These are phyloP conservation scores for Diaporthe velutina DNA, from an alignment of 2,329 filamentous ascomycete genomes.

Conservation along the genomic window DNA sequence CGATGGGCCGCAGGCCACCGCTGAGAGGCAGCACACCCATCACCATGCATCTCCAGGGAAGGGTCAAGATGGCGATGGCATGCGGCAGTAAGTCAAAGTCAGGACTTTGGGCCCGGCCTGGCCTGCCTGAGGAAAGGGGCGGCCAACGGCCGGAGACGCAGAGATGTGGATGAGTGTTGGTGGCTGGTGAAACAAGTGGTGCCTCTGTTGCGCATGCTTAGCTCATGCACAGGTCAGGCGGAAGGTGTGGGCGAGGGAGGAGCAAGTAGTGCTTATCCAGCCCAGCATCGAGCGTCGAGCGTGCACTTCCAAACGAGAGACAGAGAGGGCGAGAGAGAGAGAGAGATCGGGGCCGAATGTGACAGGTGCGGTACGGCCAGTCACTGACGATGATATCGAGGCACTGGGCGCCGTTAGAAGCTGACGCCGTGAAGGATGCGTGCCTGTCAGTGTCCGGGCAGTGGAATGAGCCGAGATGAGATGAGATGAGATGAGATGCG, in stretches of 20 bases:
- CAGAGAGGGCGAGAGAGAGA: too few species aligned
- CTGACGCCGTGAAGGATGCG: slow-evolving; percentile 12
- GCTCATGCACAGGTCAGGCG: background rate
- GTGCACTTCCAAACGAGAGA: too few species aligned
- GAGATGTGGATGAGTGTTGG: background rate
- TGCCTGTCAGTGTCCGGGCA: background rate
- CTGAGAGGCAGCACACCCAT: background rate
- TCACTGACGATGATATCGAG: background rate
- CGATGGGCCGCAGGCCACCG: background rate
- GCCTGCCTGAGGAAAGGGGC: background rate
- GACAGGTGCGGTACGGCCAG: slow-evolving; percentile 9
- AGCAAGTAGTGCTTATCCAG: slow-evolving; percentile 20
- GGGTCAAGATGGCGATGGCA: background rate
- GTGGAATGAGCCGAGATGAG: background rate
- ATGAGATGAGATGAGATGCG: background rate
- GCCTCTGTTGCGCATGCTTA: slow-evolving; percentile 18
- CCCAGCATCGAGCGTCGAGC: background rate
- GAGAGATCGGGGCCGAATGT: slow-evolving; percentile 12
- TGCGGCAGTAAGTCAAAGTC: background rate
- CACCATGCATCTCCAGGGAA: background rate
- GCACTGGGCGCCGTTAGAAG: background rate
- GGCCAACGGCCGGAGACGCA: slow-evolving; percentile 6
- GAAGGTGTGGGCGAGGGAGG: background rate
- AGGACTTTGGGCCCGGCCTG: slow-evolving; percentile 3
- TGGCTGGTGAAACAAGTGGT: slow-evolving; percentile 21